Evolutionary conservation across 2,329 filamentous ascomycete species (phyloP).

Genomic region (Diaporthe helianthi): DNA sequence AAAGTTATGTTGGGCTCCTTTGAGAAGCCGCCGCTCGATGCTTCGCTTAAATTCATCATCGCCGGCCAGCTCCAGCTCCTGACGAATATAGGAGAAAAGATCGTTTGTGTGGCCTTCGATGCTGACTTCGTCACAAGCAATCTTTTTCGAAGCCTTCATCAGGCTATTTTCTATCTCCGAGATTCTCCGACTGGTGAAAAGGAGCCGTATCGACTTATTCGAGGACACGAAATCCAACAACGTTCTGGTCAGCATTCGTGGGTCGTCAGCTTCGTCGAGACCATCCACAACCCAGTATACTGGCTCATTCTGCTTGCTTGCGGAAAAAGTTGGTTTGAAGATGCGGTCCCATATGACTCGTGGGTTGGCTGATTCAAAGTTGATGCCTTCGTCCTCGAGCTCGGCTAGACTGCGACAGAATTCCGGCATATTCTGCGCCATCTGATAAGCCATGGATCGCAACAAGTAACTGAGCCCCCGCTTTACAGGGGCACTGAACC

Average conservation of each 20-base stretch:
- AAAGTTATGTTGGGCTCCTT: neutral
- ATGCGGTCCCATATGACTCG: neutral
- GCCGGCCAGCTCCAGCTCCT: neutral
- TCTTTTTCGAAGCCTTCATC: neutral
- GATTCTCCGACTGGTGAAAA: neutral
- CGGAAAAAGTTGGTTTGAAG: neutral
- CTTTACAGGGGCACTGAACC: constrained; percentile 36
- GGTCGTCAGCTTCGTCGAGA: neutral
- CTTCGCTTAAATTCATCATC: neutral
- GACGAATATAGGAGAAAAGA: neutral
- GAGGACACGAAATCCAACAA: constrained; percentile 21
- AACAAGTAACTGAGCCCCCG: neutral
- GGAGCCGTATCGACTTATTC: neutral
- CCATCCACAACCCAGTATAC: neutral
- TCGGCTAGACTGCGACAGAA: neutral
- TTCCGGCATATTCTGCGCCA: neutral
- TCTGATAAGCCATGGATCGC: neutral
- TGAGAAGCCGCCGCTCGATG: neutral
- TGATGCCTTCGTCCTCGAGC: neutral
- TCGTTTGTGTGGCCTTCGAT: neutral
- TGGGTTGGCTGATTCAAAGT: neutral
- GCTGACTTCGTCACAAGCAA: neutral
- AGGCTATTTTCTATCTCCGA: neutral
- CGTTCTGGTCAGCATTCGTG: neutral
- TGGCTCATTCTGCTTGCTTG: neutral